Evolutionary conservation across 2,329 filamentous ascomycete species (phyloP), one percentile per base, ranked within the genome.

Genomic region (Sporothrix inflata): DNA sequence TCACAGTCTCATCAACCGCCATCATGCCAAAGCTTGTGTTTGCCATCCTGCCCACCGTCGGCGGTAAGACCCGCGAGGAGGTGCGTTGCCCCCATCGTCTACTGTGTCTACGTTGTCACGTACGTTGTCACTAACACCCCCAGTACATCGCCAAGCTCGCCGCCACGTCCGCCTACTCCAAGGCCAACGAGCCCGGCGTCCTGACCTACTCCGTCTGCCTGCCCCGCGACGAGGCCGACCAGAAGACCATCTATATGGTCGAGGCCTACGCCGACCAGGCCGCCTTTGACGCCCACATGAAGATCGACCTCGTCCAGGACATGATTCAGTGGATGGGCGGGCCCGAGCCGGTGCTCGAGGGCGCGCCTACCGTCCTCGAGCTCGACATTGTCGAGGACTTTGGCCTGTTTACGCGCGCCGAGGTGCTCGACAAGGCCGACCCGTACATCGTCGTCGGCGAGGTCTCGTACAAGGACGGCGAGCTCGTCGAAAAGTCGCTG

Each of bases 201-300:
- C 49, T 72, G 11, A 77, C 77, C 30, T 79, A 80, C 67, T 75
- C 75, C 30, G 72, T 76, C 24, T 73, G 75, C n/a, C 24, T 78
- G 4, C 77, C 78, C 4, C 76, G 77, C 19, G 75, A 75, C 57
- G 72, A 74, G 19, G 27, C 66, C 40, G 77, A 79, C 27, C 74
- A 77, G 30, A 78, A 74, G 47, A 76, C 77, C 0, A 72, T 79
- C 14, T 79, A 76, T 68, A 74, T 75, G 9, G 38, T 79, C 12
- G 77, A 79, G 68, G 75, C 77, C 66, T 80, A 78, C 68, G 51
- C 47, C 2, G 76, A 78, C 70, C 73, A 78, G 68, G 77, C 74
- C 5, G 74, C 78, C 1, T 74, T 77, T 40, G 75, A 79, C 51
- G 9, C 72, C 1, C 78, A 80, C 73, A 77, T 78, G 77, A 63